A percentile compares a stretch with the other conserved stretches of the same genome.
phyloP scores from a whole-genome alignment of 2,329 filamentous ascomycete species.

The Diaporthe citrichinensis region DNA sequence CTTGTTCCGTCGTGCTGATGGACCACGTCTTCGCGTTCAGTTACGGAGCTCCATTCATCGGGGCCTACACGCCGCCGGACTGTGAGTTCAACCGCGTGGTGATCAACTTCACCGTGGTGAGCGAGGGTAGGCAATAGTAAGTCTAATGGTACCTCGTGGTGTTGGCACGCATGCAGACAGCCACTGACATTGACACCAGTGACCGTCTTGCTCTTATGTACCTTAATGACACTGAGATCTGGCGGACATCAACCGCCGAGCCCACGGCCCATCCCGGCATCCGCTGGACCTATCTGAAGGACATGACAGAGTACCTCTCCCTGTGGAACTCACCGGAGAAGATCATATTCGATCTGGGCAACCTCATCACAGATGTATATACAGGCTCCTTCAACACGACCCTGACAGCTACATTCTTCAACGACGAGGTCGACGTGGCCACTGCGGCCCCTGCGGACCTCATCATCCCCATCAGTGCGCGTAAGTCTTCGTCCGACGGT shows the following conservation, averaged over 20 bases:
- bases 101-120: constrained; percentile 82
- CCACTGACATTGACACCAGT: constrained; percentile 34
- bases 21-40: constrained; percentile 79
- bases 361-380: constrained; percentile 78
- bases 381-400: constrained; percentile 82
- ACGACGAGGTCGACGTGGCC: constrained; percentile 54
- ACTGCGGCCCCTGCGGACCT: constrained; percentile 68
- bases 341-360: constrained; percentile 85
- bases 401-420: constrained; percentile 80
- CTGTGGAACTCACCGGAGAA: constrained; percentile 80
- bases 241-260: constrained; percentile 86
- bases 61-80: constrained; percentile 76
- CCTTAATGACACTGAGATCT: constrained; percentile 84
- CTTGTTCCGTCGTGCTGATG: constrained; percentile 74
- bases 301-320: constrained; percentile 79
- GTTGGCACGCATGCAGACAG: neutral
- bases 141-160: neutral
- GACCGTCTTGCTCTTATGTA: constrained; percentile 84
- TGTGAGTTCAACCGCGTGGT: constrained; percentile 81
- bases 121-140: constrained; percentile 76
- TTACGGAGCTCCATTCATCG: constrained; percentile 81
- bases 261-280: constrained; percentile 77
- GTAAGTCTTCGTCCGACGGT: constrained; percentile 61
- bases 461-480: constrained; percentile 77
- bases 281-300: constrained; percentile 82